A percentile compares a stretch with the other conserved stretches of the same genome.
Conservation (phyloP, 2,329 filamentous ascomycete species). For the Colletotrichum camelliae region DNA sequence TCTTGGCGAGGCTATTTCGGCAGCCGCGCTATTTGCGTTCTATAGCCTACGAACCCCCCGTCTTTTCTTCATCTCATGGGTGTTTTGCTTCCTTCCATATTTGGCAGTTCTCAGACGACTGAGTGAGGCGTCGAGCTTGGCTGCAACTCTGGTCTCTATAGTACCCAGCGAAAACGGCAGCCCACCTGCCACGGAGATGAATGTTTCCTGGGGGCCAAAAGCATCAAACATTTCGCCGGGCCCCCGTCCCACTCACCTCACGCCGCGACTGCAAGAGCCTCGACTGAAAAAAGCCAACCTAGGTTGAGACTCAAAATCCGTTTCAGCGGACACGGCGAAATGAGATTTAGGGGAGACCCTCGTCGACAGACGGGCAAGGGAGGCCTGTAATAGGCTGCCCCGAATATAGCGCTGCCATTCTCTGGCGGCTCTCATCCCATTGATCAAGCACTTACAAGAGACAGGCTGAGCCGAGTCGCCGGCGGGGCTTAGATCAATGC, state of each 20-base stretch:
- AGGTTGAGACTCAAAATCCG: constrained; percentile 6
- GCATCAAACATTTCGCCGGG: neutral
- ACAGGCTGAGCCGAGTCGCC: neutral
- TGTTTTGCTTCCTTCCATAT: constrained; percentile 1
- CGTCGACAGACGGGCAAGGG: neutral
- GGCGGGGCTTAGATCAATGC: neutral
- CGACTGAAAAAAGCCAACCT: neutral
- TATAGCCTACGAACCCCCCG: neutral
- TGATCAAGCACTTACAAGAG: neutral
- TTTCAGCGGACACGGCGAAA: constrained; percentile 8
- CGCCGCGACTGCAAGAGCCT: constrained; percentile 7
- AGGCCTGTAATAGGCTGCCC: neutral
- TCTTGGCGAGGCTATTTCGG: neutral
- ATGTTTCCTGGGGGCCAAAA: neutral
- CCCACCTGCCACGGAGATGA: neutral
- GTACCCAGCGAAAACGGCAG: neutral
- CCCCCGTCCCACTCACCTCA: constrained; percentile 1
- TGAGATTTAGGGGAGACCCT: neutral
- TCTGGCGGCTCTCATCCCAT: neutral
- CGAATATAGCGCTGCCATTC: neutral
- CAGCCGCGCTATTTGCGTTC: neutral
- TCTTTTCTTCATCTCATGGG: neutral
- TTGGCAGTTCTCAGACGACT: neutral
- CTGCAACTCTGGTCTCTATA: neutral
- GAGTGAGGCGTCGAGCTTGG: neutral